Conservation (phyloP, 177 flowering plant species). For the Tripterygium wilfordii region DNA sequence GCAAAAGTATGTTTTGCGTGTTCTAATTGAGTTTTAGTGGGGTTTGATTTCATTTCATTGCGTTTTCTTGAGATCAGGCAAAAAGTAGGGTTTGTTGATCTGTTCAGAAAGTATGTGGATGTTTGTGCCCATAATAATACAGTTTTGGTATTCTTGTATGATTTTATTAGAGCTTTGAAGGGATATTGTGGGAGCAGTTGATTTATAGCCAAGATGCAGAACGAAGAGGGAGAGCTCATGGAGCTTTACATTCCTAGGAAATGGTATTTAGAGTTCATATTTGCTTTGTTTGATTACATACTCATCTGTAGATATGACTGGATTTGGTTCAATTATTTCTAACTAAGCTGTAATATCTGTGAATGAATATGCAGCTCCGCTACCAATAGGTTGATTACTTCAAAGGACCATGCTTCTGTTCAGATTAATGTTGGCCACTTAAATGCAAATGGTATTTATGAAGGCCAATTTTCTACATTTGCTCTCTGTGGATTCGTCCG, state of each 20-base stretch:
- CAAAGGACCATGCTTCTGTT: conserved; percentile 56
- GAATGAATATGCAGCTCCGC: conserved; percentile 40
- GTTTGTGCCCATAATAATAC: no score
- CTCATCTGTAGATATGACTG: background rate
- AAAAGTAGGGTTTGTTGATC: no score
- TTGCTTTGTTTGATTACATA: background rate
- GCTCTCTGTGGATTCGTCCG: conserved; percentile 46
- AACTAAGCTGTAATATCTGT: background rate
- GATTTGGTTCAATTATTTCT: background rate
- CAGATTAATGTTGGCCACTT: conserved; percentile 46
- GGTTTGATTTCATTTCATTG: no score
- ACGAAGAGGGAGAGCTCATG: conserved; percentile 41
- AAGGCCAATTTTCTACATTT: conserved; percentile 33
- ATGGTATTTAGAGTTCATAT: conserved; percentile 19
- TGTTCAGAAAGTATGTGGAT: no score
- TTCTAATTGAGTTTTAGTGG: no score
- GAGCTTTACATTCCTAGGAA: conserved; percentile 55
- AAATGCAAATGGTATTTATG: conserved; percentile 34
- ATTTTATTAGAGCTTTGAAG: no score
- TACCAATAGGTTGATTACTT: conserved; percentile 45
- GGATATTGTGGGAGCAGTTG: no score
- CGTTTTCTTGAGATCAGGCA: no score
- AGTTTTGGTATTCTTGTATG: no score
- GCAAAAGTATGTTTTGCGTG: no score
- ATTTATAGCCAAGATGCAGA: conserved; percentile 31